Percentiles rank a stretch among this genome's conserved stretches.
These are phyloP conservation scores for Chrysochromulina parva DNA, from an alignment of 78 protist species.

Conservation along the genomic window DNA sequence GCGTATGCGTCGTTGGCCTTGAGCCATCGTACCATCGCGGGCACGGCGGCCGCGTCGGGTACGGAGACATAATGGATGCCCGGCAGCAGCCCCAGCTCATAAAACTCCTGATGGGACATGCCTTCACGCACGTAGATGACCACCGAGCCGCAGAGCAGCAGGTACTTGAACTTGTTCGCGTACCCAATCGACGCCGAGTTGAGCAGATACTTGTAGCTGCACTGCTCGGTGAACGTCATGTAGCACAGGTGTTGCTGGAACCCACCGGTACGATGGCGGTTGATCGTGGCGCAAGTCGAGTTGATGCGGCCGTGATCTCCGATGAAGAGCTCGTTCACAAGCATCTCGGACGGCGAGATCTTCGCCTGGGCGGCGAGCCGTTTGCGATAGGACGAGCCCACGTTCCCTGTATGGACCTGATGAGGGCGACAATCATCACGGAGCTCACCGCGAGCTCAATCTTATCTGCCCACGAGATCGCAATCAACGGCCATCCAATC, in stretches of 20 bases:
- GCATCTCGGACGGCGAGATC: neutral
- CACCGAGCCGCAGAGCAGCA: slow-evolving; percentile 7
- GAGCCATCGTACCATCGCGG: neutral
- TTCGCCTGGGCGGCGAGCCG: neutral
- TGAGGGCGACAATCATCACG: neutral
- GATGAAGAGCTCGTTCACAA: neutral
- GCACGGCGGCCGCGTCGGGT: neutral
- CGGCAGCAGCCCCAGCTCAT: neutral
- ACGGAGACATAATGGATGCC: neutral
- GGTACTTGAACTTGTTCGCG: slow-evolving; percentile 6
- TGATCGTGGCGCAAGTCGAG: neutral
- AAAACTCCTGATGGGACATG: neutral
- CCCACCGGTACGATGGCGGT: neutral
- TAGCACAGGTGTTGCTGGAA: neutral
- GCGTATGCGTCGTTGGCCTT: neutral
- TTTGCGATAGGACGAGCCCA: neutral
- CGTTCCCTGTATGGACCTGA: neutral
- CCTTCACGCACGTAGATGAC: neutral
- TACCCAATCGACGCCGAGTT: slow-evolving; percentile 6
- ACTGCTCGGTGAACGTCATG: neutral
- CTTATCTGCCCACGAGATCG: neutral
- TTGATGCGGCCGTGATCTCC: neutral
- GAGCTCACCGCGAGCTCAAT: neutral
- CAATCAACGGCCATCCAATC: neutral
- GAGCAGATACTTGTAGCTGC: neutral